Evolutionary conservation across 2,329 filamentous ascomycete genomes (phyloP).

Genomic region (Podosphaera xanthii): DNA sequence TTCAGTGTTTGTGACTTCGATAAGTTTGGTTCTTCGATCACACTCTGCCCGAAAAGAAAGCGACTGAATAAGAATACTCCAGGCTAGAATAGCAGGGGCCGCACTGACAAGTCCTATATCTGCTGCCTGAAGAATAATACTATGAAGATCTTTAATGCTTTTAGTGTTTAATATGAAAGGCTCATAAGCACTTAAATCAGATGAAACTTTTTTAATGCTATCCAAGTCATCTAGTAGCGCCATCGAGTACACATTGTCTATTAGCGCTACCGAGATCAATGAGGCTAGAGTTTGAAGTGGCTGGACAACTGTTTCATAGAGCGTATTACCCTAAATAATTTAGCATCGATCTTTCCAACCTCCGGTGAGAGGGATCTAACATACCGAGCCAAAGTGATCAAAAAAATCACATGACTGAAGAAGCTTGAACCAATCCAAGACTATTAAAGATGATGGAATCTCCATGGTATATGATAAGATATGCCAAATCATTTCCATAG

Average conservation of each 20-base stretch:
- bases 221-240: constrained; percentile 12
- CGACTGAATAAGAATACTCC: constrained; percentile 52
- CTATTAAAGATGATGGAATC: constrained; percentile 32
- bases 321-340: constrained; percentile 8
- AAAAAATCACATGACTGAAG: constrained; percentile 50
- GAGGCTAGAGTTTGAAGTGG: constrained; percentile 48
- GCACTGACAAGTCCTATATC: constrained; percentile 34
- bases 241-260: constrained; percentile 27
- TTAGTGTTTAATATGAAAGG: constrained; percentile 47
- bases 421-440: constrained; percentile 53
- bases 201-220: constrained; percentile 15
- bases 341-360: constrained; percentile 2
- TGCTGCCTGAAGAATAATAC: constrained; percentile 39
- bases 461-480: constrained; percentile 35
- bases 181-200: constrained; percentile 19
- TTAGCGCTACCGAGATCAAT: constrained; percentile 45
- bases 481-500: constrained; percentile 51
- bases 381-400: constrained; percentile 32
- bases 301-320: constrained; percentile 22
- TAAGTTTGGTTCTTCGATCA: neutral
- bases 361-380: neutral
- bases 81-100: constrained; percentile 55
- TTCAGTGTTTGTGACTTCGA: neutral
- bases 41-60: constrained; percentile 28
- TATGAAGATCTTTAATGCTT: constrained; percentile 50